Base-by-base conservation (phyloP, 2,329 filamentous ascomycete genomes). In the Paramyrothecium sp. region DNA sequence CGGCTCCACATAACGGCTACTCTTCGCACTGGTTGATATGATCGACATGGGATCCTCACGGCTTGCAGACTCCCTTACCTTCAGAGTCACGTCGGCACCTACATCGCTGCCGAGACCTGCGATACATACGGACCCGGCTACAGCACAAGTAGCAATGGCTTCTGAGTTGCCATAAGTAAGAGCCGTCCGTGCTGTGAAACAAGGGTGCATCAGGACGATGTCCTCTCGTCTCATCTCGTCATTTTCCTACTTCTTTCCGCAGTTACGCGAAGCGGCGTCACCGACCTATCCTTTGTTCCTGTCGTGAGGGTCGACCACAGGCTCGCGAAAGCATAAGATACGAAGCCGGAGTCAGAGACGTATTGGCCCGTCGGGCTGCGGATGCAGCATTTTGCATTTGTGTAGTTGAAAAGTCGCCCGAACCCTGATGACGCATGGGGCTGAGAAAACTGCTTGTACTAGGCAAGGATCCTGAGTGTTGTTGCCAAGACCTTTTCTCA, bases 391-490 rank as follows among this genome's bases (percentile, higher is more conserved):
- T 44, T 44, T 17, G 13, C n/a, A 7, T 44, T 44, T 17, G 13
- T 44, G n/a, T 44, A 16, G n/a, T 44, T 7, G 38, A 16, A 16
- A 19, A 44, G 38, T 17, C 38, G 38, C 38, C 38, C 38, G 38
- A 44, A 44, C 38, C 38, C 38, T 44, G 47, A 49, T 49, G 47
- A 49, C 47, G 47, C 47, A 49, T 49, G 47, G 47, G 47, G 47
- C 47, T 49, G 47, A 49, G 22, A 23, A 22, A 21, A 13, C 16
- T 23, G 38, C 38, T 19, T 19, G 38, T 44, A 19, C 38, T 12
- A 44, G 38, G 38, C 13, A 7, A 30, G 38, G 38, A 19, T 44
- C n/a, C 38, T 44, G 38, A 44, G 38, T 19, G n/a, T 12, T 44
- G 13, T 12, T 19, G 38, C 38, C 38, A 44, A 44, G 38, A 44